Percentiles rank a stretch among this genome's conserved stretches.
Conservation (phyloP, 352 stramenopile genomes). For the Albugo candida region DNA sequence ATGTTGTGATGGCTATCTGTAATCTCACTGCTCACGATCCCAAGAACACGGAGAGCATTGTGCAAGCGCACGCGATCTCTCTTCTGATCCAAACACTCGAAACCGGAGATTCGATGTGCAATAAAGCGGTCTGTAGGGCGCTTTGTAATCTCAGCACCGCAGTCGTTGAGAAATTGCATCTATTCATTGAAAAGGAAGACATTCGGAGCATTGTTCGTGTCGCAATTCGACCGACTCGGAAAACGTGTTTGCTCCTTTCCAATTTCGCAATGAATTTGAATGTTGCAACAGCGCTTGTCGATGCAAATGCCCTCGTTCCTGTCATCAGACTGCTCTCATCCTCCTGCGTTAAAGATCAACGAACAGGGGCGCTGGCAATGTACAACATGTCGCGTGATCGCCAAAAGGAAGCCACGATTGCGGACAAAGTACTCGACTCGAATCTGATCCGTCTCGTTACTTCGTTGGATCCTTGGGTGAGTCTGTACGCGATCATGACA, state of each 20-base stretch:
- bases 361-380: slow-evolving; percentile 77
- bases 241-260: slow-evolving; percentile 86
- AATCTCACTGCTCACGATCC: slow-evolving; percentile 54
- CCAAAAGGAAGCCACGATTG: slow-evolving; percentile 77
- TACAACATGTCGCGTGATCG: slow-evolving; percentile 91
- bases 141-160: slow-evolving; percentile 90
- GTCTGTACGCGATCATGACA: slow-evolving; percentile 88
- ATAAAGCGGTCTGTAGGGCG: slow-evolving; percentile 84
- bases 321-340: slow-evolving; percentile 68
- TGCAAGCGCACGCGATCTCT: slow-evolving; percentile 46
- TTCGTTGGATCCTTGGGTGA: slow-evolving; percentile 81
- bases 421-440: slow-evolving; percentile 13
- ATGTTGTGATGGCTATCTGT: slow-evolving; percentile 66
- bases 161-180: slow-evolving; percentile 74
- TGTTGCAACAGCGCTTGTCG: slow-evolving; percentile 79
- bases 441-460: slow-evolving; percentile 73
- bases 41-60: slow-evolving; percentile 55
- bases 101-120: slow-evolving; percentile 26
- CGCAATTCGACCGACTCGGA: slow-evolving; percentile 35
- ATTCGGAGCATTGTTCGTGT: slow-evolving; percentile 69
- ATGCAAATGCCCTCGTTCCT: slow-evolving; percentile 53
- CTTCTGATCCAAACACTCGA: slow-evolving; percentile 41
- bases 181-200: slow-evolving; percentile 64
- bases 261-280: slow-evolving; percentile 83
- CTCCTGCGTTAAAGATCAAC: slow-evolving; percentile 77